Evolutionary conservation across 2,329 filamentous ascomycete genomes (phyloP).

Genomic region (Bimuria novae-zelandiae): DNA sequence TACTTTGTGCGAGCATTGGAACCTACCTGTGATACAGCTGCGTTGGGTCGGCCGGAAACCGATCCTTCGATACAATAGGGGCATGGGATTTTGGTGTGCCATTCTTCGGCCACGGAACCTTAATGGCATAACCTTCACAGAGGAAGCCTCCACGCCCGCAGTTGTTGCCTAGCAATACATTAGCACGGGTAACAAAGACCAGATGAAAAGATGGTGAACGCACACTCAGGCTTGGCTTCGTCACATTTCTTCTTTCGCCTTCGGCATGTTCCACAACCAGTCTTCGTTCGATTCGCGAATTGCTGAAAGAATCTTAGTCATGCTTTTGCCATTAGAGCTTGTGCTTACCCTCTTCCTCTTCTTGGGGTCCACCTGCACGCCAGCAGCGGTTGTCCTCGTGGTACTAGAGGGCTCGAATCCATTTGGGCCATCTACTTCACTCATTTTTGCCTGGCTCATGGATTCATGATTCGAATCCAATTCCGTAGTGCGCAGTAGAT

Average conservation of each 20-base stretch:
- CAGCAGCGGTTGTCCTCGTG: constrained; percentile 49
- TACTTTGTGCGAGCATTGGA: not conserved
- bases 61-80: constrained; percentile 83
- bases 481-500: constrained; percentile 28
- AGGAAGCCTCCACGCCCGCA: constrained; percentile 88
- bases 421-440: constrained; percentile 18
- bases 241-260: constrained; percentile 98
- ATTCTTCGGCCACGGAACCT: constrained; percentile 78
- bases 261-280: constrained; percentile 89
- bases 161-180: constrained; percentile 61
- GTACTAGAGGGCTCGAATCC: constrained; percentile 25
- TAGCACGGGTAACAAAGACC: constrained; percentile 1
- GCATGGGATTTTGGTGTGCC: constrained; percentile 62
- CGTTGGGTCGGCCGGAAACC: constrained; percentile 29
- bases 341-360: constrained; percentile 49
- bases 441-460: constrained; percentile 15
- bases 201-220: constrained; percentile 60
- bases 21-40: constrained; percentile 38
- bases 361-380: constrained; percentile 54
- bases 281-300: constrained; percentile 96
- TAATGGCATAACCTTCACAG: constrained; percentile 87
- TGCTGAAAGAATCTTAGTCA: constrained; percentile 53
- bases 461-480: constrained; percentile 16
- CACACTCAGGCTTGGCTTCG: constrained; percentile 90
- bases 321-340: not conserved